Conservation (phyloP, 495 filamentous ascomycete species). For the Niebla homalea region DNA sequence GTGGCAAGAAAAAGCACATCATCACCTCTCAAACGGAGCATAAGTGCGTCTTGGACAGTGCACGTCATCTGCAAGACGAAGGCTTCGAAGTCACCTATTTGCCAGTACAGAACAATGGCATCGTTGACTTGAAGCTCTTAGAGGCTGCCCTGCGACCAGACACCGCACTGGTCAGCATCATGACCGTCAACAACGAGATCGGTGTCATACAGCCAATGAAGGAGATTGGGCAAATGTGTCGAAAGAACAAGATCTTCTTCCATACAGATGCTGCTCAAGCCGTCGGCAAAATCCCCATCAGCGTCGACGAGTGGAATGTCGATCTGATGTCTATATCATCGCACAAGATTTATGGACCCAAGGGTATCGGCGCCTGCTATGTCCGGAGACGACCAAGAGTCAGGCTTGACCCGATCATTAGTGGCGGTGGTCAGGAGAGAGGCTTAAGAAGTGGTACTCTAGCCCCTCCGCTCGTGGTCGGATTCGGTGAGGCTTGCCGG, state of each 20-base stretch:
- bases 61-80: slow-evolving; percentile 89
- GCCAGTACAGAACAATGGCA: slow-evolving; percentile 70
- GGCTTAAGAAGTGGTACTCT: slow-evolving; percentile 88
- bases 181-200: slow-evolving; percentile 99
- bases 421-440: slow-evolving; percentile 89
- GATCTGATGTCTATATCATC: slow-evolving; percentile 98
- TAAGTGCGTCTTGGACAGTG: slow-evolving; percentile 97
- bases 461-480: slow-evolving; percentile 76
- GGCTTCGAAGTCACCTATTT: slow-evolving; percentile 94
- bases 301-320: slow-evolving; percentile 93
- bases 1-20: slow-evolving; percentile 95
- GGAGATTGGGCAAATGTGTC: slow-evolving; percentile 85
- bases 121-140: slow-evolving; percentile 75
- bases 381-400: slow-evolving; percentile 85
- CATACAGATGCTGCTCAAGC: slow-evolving; percentile 97
- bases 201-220: slow-evolving; percentile 92
- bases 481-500: slow-evolving; percentile 90
- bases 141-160: slow-evolving; percentile 84
- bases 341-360: slow-evolving; percentile 98
- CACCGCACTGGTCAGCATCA: slow-evolving; percentile 85
- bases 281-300: slow-evolving; percentile 90
- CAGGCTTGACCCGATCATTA: slow-evolving; percentile 90
- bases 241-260: slow-evolving; percentile 89
- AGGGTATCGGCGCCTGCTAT: slow-evolving; percentile 92
- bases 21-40: slow-evolving; percentile 96